Evolutionary conservation across 2,329 filamentous ascomycete species (phyloP).

Genomic region (Fusarium fujikuroi): DNA sequence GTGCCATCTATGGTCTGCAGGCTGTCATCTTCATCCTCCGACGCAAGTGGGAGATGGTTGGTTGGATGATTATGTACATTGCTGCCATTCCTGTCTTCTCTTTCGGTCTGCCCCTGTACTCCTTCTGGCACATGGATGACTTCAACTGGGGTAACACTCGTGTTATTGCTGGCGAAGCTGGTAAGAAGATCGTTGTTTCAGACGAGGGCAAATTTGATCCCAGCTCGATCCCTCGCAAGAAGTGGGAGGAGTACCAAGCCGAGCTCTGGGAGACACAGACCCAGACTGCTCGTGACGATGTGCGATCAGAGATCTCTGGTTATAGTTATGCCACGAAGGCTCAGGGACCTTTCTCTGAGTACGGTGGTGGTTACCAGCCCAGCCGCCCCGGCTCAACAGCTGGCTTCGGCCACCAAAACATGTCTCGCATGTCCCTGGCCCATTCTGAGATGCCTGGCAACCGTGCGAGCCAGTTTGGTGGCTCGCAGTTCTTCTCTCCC

Average conservation of each 20-base stretch:
- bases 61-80: slow-evolving; percentile 98
- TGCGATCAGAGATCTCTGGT: slow-evolving; percentile 88
- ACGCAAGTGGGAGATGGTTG: slow-evolving; percentile 99
- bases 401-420: slow-evolving; percentile 56
- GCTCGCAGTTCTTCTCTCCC: slow-evolving; percentile 68
- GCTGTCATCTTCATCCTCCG: slow-evolving; percentile 96
- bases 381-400: slow-evolving; percentile 67
- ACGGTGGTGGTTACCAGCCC: slow-evolving; percentile 72
- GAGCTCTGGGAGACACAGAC: slow-evolving; percentile 97
- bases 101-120: slow-evolving; percentile 88
- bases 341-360: slow-evolving; percentile 73
- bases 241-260: slow-evolving; percentile 98
- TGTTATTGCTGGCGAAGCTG: slow-evolving; percentile 93
- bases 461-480: slow-evolving; percentile 70
- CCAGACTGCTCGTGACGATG: slow-evolving; percentile 83
- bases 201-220: slow-evolving; percentile 99
- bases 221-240: slow-evolving; percentile 91
- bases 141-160: slow-evolving; percentile 99
- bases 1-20: slow-evolving; percentile 96
- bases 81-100: slow-evolving; percentile 91
- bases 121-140: slow-evolving; percentile 99
- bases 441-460: slow-evolving; percentile 73
- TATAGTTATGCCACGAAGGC: slow-evolving; percentile 94
- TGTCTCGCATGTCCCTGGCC: slow-evolving; percentile 82
- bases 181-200: slow-evolving; percentile 90